Percentiles rank a stretch among this genome's conserved stretches.
Evolutionary conservation across 768 basidiomycete species (phyloP).

Genomic region (Lentinula edodes): DNA sequence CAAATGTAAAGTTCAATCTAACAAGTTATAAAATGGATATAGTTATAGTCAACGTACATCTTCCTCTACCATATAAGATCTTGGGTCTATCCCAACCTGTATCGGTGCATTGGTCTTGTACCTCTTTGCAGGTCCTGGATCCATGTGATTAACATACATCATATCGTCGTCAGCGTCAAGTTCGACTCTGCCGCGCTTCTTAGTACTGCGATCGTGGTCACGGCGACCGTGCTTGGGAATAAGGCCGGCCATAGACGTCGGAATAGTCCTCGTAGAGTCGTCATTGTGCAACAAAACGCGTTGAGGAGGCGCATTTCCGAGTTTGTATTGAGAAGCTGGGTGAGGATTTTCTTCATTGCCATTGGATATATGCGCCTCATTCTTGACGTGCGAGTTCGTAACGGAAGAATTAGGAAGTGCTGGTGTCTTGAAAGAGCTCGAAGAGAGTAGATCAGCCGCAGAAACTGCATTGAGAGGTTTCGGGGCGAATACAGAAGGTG

Average conservation of each 20-base stretch:
- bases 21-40: not conserved
- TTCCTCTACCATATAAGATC: not conserved
- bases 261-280: not conserved
- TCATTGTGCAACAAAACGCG: not conserved
- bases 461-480: conserved; percentile 3
- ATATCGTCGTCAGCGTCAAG: conserved; percentile 1
- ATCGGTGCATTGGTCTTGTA: not conserved
- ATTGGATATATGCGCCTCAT: conserved; percentile 4
- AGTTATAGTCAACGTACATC: not conserved
- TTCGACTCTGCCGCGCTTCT: not conserved
- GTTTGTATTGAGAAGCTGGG: not conserved
- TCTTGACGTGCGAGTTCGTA: not conserved
- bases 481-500: not conserved
- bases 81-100: not conserved
- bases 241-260: not conserved
- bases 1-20: not conserved
- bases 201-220: not conserved
- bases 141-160: not conserved
- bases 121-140: not conserved
- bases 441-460: not conserved
- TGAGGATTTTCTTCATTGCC: not conserved
- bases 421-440: not conserved
- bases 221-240: not conserved
- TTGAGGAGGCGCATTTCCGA: conserved; percentile 2
- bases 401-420: not conserved